Evolutionary conservation across 1,284 basidiomycete species (phyloP), one percentile per base, ranked within the genome.

Genomic region (Cryptococcus sp.): DNA sequence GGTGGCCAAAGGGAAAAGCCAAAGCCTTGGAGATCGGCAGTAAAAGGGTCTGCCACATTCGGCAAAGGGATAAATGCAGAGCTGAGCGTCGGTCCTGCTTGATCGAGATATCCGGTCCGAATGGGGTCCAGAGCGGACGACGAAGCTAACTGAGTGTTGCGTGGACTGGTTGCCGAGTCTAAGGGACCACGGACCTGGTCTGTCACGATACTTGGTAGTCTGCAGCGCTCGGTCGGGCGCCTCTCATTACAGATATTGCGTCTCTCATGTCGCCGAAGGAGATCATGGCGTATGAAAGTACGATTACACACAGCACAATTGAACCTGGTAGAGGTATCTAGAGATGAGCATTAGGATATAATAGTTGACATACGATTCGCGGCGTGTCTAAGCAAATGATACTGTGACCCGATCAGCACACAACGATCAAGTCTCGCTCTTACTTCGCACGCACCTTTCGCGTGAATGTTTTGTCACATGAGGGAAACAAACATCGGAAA

Each of bases 321-420:
- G 50, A 59, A 68, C 45, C 59, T 64, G 20, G 64, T 59, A 3
- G 60, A 54, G 20, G 69, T 62, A 55, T 74, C 71, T 73, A 55
- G 44, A 43, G 41, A 29, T 41, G 48, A 44, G 19, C 45, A 40
- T 29, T 22, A 15, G n/a, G 49, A 34, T 43, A 52, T 44, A 46
- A 3, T 26, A n/a, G n/a, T 52, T 22, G n/a, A 22, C 40, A 19
- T 29, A 76, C 74, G 74, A 62, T 76, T 76, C 15, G 67, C 66
- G 45, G 70, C 67, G 59, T 76, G 72, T 37, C 74, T 64, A 7
- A 69, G 54, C 1, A 74, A 61, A 50, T 76, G 74, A 55, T 76
- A 72, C 74, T 76, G 29, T 34, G 29, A 34, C 29, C 29, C 29
- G 8, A 10, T 34, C 29, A 34, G 29, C 29, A 13, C 29, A 34